These are phyloP conservation scores for Fusarium xyrophilum DNA, from an alignment of 2,329 filamentous ascomycete genomes.

Conservation along the genomic window DNA sequence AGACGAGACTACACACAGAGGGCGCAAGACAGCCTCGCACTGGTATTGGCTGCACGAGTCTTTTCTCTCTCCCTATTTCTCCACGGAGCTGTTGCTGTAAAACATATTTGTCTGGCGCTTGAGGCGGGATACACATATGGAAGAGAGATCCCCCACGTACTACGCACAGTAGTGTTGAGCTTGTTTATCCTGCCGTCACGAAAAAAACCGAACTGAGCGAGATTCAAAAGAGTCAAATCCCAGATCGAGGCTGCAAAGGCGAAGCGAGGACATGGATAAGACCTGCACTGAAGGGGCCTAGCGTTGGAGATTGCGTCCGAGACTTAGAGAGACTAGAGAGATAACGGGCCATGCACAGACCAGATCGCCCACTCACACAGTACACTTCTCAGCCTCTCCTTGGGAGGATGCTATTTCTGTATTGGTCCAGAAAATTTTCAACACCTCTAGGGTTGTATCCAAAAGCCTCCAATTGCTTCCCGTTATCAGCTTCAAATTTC, in stretches of 20 bases:
- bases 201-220: constrained; percentile 1
- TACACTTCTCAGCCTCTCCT: constrained; percentile 11
- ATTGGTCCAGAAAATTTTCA: constrained; percentile 22
- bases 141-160: constrained; percentile 3
- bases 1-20: constrained; percentile 12
- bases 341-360: constrained; percentile 33
- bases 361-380: constrained; percentile 32
- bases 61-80: background rate
- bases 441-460: constrained; percentile 7
- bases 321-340: constrained; percentile 18
- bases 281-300: background rate
- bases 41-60: constrained; percentile 10
- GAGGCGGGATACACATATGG: background rate
- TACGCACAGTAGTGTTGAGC: constrained; percentile 10
- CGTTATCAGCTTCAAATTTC: constrained; percentile 6
- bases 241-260: constrained; percentile 5
- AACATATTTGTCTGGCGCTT: background rate
- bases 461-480: background rate
- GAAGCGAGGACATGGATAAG: constrained; percentile 18
- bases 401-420: constrained; percentile 14
- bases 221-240: background rate
- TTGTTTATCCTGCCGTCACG: constrained; percentile 2
- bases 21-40: background rate
- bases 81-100: background rate
- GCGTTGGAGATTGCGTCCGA: background rate